These are phyloP conservation scores for Fomitiporia mediterranea DNA, from an alignment of 1,284 basidiomycete species.

Conservation along the genomic window DNA sequence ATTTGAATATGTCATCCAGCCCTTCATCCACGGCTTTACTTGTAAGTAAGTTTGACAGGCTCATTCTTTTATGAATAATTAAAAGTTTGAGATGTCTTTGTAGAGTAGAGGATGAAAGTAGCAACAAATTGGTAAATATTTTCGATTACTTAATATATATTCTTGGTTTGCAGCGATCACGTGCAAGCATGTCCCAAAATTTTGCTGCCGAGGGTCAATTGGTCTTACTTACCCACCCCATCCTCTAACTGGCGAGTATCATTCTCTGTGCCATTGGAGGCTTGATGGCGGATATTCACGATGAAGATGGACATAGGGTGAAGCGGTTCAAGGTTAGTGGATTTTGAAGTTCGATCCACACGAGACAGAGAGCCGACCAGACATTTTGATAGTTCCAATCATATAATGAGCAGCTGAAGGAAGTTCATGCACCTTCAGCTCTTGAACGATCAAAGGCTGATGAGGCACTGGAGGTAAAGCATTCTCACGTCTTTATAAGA, in stretches of 20 bases:
- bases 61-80: background rate
- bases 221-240: background rate
- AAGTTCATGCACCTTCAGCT: slow-evolving; percentile 66
- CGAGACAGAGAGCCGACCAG: no score
- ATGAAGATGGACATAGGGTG: slow-evolving; percentile 29
- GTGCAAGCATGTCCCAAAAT: background rate
- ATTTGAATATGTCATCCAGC: slow-evolving; percentile 17
- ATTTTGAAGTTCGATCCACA: background rate
- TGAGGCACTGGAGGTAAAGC: slow-evolving; percentile 53
- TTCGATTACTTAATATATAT: no score
- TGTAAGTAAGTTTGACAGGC: background rate
- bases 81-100: background rate
- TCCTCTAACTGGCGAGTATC: background rate
- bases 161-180: no score
- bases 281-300: slow-evolving; percentile 13
- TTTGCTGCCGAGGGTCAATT: no score
- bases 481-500: no score
- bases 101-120: background rate
- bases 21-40: slow-evolving; percentile 12
- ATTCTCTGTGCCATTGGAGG: no score
- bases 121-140: no score
- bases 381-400: slow-evolving; percentile 80
- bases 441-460: slow-evolving; percentile 54
- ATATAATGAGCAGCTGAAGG: slow-evolving; percentile 59
- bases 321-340: slow-evolving; percentile 43